Base-by-base conservation (phyloP, 768 basidiomycete species). In the Termitomyces sp. region DNA sequence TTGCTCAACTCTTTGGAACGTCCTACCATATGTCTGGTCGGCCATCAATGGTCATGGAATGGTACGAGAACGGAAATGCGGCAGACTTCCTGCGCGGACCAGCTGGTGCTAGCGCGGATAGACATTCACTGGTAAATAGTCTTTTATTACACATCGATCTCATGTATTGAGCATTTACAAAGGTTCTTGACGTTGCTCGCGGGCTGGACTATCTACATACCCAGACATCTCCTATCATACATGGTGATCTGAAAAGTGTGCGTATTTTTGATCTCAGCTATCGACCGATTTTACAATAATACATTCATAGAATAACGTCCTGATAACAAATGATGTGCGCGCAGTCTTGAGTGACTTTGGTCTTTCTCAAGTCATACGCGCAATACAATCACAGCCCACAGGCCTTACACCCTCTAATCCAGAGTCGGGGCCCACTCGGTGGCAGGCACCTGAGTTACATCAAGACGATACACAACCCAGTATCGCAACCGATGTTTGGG, bases 41-140 rank as follows among this genome's bases (percentile, higher is more conserved):
- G 11, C 75, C 75, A 2, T 70, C 75, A 13, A 75, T 77, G 69
- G 73, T 84, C 39, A 70, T 81, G 61, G 76, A 78, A 58, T 84
- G 82, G 81, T 82, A 79, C 64, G 66, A 73, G 45, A 81, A 83
- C 46, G 80, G 82, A 8, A 81, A 76, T 59, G 76, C 81, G 39
- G 71, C 71, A 18, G 74, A 78, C 20, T 83, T 83, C 60, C 70
- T 66, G 7, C 58, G 59, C 81, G 53, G 70, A 70, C 59, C 70
- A 67, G 12, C 2, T 7, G 55, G 59, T 42, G 20, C 13, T 12
- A 36, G 15, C 1, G 58, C 55, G 0, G 59, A 63, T 42, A 45
- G 63, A 24, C 39, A 24, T 15, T 36, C 33, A 0, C 33, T 59
- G 38, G 63, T 60, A 22, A n/a, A 42, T 46, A 13, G 20, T 7